A percentile compares a stretch with the other conserved stretches of the same genome.
Evolutionary conservation across 164 flowering plant species (phyloP).

Genomic region (Houttuynia cordata): DNA sequence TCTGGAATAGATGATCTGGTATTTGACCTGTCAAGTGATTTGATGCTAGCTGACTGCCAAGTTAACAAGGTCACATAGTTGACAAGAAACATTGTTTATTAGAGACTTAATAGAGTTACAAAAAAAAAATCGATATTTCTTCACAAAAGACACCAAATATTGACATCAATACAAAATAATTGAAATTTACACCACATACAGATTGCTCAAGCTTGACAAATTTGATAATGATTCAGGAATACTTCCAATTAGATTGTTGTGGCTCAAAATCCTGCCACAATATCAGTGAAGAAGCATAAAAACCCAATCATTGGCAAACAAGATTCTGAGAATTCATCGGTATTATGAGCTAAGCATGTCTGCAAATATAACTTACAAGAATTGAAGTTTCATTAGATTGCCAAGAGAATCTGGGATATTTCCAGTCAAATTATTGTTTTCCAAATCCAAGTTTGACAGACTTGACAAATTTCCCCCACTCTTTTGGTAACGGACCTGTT

Average conservation of each 20-base stretch:
- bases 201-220: conserved; percentile 39
- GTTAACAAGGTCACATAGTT: not conserved
- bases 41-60: conserved; percentile 67
- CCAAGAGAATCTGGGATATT: conserved; percentile 79
- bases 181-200: conserved; percentile 39
- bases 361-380: conserved; percentile 42
- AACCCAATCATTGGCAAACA: not conserved
- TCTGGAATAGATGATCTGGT: conserved; percentile 48
- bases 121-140: too few species aligned
- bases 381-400: conserved; percentile 60
- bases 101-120: not conserved
- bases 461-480: conserved; percentile 64
- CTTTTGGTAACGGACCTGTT: conserved; percentile 71
- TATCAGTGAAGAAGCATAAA: conserved; percentile 3
- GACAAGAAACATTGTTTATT: not conserved
- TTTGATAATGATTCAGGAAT: conserved; percentile 59
- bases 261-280: conserved; percentile 64
- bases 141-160: not conserved
- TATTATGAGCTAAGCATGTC: not conserved
- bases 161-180: not conserved
- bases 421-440: conserved; percentile 57
- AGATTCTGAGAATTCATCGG: not conserved
- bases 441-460: conserved; percentile 58
- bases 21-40: conserved; percentile 62
- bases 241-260: conserved; percentile 63